Conservation (phyloP, 2,329 filamentous ascomycete genomes). For the Geosmithia morbida region DNA sequence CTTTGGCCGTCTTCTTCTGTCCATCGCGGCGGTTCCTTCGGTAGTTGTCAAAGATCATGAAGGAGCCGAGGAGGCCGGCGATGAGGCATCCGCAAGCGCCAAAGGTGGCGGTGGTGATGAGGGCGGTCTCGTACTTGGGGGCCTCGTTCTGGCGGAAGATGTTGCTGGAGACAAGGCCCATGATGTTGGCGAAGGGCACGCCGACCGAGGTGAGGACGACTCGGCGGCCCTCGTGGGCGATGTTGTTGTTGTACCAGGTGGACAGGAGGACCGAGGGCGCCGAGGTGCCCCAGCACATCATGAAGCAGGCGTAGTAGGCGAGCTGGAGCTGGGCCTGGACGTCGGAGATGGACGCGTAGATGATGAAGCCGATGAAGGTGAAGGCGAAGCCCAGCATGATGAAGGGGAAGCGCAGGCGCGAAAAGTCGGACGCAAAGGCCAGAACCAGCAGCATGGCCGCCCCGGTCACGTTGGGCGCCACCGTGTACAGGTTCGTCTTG, state of each 20-base stretch:
- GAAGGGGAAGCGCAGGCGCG: slow-evolving; percentile 57
- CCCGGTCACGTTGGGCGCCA: slow-evolving; percentile 64
- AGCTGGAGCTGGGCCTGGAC: slow-evolving; percentile 45
- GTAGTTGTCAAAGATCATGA: slow-evolving; percentile 43
- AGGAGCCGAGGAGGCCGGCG: slow-evolving; percentile 38
- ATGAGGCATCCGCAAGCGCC: slow-evolving; percentile 44
- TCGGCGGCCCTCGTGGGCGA: slow-evolving; percentile 59
- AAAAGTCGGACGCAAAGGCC: slow-evolving; percentile 55
- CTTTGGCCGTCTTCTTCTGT: slow-evolving; percentile 23
- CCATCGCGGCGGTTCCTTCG: slow-evolving; percentile 39
- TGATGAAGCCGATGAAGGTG: slow-evolving; percentile 65
- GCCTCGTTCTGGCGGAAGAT: slow-evolving; percentile 52
- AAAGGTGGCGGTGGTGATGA: slow-evolving; percentile 51
- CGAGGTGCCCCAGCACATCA: slow-evolving; percentile 72
- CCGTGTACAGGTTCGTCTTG: slow-evolving; percentile 66
- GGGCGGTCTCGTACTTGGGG: slow-evolving; percentile 51
- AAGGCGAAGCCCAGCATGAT: slow-evolving; percentile 60
- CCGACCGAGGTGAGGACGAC: slow-evolving; percentile 57
- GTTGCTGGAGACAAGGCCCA: slow-evolving; percentile 52
- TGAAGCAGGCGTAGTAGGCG: slow-evolving; percentile 64
- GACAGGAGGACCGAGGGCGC: slow-evolving; percentile 57
- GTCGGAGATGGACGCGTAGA: slow-evolving; percentile 57
- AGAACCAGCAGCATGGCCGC: slow-evolving; percentile 58
- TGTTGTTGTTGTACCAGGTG: slow-evolving; percentile 66
- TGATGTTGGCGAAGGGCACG: slow-evolving; percentile 45